Percentiles rank a stretch among this genome's conserved stretches.
Evolutionary conservation across 2,329 filamentous ascomycete species (phyloP).

Genomic region (Aspergillus candidus): DNA sequence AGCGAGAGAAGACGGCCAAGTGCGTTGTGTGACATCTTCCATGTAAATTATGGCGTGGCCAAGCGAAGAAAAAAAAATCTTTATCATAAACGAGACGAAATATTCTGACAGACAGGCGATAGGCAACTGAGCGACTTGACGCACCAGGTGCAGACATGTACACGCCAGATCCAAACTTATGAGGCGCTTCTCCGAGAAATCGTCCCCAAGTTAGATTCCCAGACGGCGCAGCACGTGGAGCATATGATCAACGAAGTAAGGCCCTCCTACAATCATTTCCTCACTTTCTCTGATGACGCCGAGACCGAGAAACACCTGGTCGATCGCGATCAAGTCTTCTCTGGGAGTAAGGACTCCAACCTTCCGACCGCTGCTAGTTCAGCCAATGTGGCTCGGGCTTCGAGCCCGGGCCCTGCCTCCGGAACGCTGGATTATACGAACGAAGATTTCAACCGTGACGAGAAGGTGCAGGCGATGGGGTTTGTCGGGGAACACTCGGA

Average conservation of each 20-base stretch:
- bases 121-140: conserved; percentile 37
- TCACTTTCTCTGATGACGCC: no score
- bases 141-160: conserved; percentile 27
- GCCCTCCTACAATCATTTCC: neutral
- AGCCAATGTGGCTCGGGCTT: conserved; percentile 7
- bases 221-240: conserved; percentile 31
- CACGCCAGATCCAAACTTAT: conserved; percentile 31
- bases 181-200: conserved; percentile 31
- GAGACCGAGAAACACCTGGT: neutral
- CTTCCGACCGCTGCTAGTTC: conserved; percentile 6
- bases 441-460: conserved; percentile 40
- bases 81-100: no score
- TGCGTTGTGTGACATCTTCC: conserved; percentile 18
- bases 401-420: conserved; percentile 18
- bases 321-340: conserved; percentile 7
- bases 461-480: conserved; percentile 33
- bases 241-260: conserved; percentile 31
- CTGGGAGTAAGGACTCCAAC: conserved; percentile 9
- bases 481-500: conserved; percentile 43
- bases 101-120: conserved; percentile 11
- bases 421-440: conserved; percentile 36
- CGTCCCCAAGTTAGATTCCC: conserved; percentile 26
- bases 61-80: no score
- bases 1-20: conserved; percentile 40
- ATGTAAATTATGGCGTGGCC: no score